Evolutionary conservation across 2,329 filamentous ascomycete species (phyloP).

Genomic region (Nemania sp.): DNA sequence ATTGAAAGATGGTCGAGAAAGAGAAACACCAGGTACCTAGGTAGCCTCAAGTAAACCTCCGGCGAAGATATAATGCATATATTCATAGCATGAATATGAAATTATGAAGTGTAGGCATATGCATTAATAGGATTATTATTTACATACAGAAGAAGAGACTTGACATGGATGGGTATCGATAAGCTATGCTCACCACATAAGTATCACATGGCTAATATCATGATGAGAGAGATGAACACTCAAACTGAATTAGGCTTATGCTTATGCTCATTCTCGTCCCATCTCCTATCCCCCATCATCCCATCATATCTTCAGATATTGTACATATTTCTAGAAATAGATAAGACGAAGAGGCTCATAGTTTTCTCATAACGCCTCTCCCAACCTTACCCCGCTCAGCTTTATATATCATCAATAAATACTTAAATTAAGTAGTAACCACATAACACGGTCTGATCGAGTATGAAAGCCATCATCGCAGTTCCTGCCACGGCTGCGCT

Average conservation of each 20-base stretch:
- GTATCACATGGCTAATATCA: neutral
- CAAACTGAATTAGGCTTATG: neutral
- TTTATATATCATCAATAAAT: too few relatives aligned
- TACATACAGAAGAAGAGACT: too few relatives aligned
- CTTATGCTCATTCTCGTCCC: neutral
- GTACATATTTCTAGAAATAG: neutral
- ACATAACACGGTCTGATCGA: conserved; percentile 20
- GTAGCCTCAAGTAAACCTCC: too few relatives aligned
- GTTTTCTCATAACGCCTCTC: neutral
- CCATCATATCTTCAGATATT: neutral
- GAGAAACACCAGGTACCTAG: too few relatives aligned
- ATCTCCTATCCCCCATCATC: too few relatives aligned
- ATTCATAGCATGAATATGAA: too few relatives aligned
- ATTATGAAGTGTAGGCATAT: too few relatives aligned
- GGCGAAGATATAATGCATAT: too few relatives aligned
- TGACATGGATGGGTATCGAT: neutral
- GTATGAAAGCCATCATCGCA: conserved; percentile 70
- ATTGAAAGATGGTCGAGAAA: too few relatives aligned
- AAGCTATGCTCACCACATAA: neutral
- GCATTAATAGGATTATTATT: too few relatives aligned
- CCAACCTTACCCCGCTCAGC: neutral
- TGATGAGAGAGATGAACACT: neutral
- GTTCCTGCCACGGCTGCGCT: conserved; percentile 70
- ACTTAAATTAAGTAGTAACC: neutral
- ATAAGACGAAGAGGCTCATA: neutral